These are phyloP conservation scores for Thermomucor indicae-seudaticae DNA, from an alignment of 371 early-diverging fungal genomes.

Conservation along the genomic window DNA sequence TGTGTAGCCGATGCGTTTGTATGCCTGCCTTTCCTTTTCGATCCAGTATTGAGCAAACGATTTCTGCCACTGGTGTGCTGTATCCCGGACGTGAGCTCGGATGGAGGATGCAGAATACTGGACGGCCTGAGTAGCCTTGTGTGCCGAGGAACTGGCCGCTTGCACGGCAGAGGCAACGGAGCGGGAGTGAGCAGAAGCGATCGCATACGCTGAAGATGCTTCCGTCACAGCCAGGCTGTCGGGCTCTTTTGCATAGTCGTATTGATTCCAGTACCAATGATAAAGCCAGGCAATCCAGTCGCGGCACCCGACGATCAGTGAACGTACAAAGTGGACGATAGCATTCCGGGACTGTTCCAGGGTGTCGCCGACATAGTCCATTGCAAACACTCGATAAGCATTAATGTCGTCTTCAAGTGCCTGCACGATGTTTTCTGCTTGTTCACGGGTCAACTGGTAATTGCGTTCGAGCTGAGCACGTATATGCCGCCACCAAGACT, in stretches of 20 bases:
- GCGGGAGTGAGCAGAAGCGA: constrained; percentile 5
- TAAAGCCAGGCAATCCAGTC: background rate
- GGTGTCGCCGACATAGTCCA: constrained; percentile 31
- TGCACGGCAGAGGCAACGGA: constrained; percentile 11
- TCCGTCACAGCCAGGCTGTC: background rate
- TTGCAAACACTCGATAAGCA: constrained; percentile 41
- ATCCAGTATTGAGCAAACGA: constrained; percentile 35
- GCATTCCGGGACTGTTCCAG: background rate
- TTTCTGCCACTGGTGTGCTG: constrained; percentile 12
- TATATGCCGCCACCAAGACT: constrained; percentile 29
- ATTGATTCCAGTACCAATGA: background rate
- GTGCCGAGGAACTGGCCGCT: constrained; percentile 14
- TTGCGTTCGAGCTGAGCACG: constrained; percentile 18
- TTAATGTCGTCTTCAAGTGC: constrained; percentile 26
- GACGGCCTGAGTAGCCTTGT: constrained; percentile 23
- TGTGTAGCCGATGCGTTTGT: constrained; percentile 35
- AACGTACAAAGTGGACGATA: background rate
- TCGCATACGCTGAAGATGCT: constrained; percentile 7
- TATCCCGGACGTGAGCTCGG: constrained; percentile 13
- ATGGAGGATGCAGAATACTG: background rate
- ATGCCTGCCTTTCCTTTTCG: constrained; percentile 29
- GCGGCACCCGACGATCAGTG: too few relatives aligned
- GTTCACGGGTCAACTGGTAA: constrained; percentile 20
- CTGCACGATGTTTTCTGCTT: constrained; percentile 18
- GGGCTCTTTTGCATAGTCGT: background rate